Conservation (phyloP, 768 basidiomycete species). For the Termitomyces sp. region DNA sequence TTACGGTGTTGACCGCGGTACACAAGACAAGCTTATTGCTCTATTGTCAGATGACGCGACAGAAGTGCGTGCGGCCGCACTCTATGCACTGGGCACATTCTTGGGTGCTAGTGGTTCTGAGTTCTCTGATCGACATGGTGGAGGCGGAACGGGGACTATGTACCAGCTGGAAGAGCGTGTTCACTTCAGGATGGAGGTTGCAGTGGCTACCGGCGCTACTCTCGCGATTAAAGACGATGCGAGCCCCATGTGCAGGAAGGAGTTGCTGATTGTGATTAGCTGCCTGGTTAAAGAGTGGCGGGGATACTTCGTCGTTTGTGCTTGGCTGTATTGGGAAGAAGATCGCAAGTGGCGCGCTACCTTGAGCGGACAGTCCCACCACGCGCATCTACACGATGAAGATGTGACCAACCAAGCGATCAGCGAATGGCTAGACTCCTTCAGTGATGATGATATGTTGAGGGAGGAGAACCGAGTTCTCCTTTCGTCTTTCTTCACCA, state of each 20-base stretch:
- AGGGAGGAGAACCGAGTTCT: constrained; percentile 80
- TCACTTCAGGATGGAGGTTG: constrained; percentile 88
- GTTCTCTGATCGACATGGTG: constrained; percentile 64
- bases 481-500: constrained; percentile 91
- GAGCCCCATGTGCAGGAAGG: constrained; percentile 94
- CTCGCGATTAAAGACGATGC: constrained; percentile 92
- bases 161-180: constrained; percentile 72
- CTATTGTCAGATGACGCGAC: constrained; percentile 85
- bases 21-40: constrained; percentile 78
- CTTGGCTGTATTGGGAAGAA: constrained; percentile 96
- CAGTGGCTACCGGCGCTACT: constrained; percentile 84
- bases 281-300: constrained; percentile 95
- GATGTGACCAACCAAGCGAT: constrained; percentile 72
- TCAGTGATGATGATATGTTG: constrained; percentile 59
- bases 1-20: constrained; percentile 71
- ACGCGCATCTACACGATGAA: constrained; percentile 47
- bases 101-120: constrained; percentile 84
- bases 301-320: constrained; percentile 93
- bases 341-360: constrained; percentile 62
- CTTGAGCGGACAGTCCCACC: constrained; percentile 27
- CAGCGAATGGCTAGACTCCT: constrained; percentile 72
- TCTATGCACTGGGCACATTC: constrained; percentile 92
- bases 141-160: constrained; percentile 83
- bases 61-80: constrained; percentile 87
- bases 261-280: constrained; percentile 86